These are phyloP conservation scores for Fusarium sp. DNA, from an alignment of 2,329 filamentous ascomycete genomes.

Conservation along the genomic window DNA sequence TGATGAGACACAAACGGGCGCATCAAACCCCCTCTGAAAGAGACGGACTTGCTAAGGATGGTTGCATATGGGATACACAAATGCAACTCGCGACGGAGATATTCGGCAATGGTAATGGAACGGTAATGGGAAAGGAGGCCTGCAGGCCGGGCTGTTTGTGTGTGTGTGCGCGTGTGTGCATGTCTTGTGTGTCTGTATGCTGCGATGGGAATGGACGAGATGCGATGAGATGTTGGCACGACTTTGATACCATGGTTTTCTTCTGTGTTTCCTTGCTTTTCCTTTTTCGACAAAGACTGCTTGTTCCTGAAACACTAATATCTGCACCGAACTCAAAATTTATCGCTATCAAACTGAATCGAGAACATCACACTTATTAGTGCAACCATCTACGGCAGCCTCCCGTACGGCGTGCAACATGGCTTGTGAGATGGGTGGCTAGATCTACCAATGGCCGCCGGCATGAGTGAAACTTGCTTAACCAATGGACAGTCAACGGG, in stretches of 20 bases:
- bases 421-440: background rate
- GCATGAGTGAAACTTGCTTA: background rate
- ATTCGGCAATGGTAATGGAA: background rate
- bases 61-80: background rate
- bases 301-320: conserved; percentile 18
- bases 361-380: conserved; percentile 8
- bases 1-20: conserved; percentile 40
- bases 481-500: conserved; percentile 1
- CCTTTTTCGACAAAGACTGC: background rate
- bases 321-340: conserved; percentile 16
- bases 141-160: conserved; percentile 27
- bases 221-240: background rate
- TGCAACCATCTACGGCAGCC: conserved; percentile 17
- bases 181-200: background rate
- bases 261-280: background rate
- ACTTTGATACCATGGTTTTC: conserved; percentile 11
- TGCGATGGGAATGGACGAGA: background rate
- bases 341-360: conserved; percentile 6
- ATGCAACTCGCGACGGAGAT: conserved; percentile 5
- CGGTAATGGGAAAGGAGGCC: background rate
- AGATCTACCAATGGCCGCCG: background rate
- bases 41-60: background rate
- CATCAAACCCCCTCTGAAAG: background rate
- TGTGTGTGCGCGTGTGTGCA: background rate
- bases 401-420: conserved; percentile 13